Conservation (phyloP, 176 grass and related monocot genomes). For the Oryza rufipogon region DNA sequence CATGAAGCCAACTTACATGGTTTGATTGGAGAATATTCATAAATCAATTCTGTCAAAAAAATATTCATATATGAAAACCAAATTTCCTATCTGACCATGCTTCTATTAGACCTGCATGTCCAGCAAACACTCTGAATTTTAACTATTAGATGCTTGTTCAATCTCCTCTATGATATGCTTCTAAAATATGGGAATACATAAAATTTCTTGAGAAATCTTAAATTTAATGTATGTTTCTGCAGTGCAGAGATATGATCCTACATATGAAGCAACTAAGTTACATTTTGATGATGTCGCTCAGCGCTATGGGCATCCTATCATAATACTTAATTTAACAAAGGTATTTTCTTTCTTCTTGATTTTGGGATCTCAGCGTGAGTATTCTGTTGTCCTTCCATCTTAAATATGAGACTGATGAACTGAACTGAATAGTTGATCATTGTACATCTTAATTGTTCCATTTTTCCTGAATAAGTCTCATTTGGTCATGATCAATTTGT, state of each 20-base stretch:
- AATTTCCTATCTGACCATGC: slow-evolving; percentile 15
- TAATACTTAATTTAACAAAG: slow-evolving; percentile 99
- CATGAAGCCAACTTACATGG: slow-evolving; percentile 7
- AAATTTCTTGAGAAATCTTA: slow-evolving; percentile 27
- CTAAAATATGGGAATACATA: slow-evolving; percentile 16
- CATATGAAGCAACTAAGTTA: slow-evolving; percentile 91
- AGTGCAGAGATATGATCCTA: slow-evolving; percentile 99
- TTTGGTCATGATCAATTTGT: neutral
- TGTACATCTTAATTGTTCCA: slow-evolving; percentile 29
- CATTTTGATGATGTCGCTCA: slow-evolving; percentile 93
- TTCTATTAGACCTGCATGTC: slow-evolving; percentile 7
- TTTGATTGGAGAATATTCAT: slow-evolving; percentile 13
- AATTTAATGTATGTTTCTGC: slow-evolving; percentile 41
- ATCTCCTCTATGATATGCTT: slow-evolving; percentile 9
- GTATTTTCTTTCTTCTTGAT: slow-evolving; percentile 42
- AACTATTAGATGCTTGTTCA: neutral
- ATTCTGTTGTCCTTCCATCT: slow-evolving; percentile 7
- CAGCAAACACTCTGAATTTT: slow-evolving; percentile 9
- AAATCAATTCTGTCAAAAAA: neutral
- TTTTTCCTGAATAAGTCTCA: slow-evolving; percentile 25
- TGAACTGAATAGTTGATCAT: neutral
- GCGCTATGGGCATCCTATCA: slow-evolving; percentile 95
- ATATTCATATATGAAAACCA: neutral
- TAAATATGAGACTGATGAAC: slow-evolving; percentile 27
- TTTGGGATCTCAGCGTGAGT: slow-evolving; percentile 27